Base-by-base conservation (phyloP, 2,329 filamentous ascomycete genomes). In the Volutella citrinella region DNA sequence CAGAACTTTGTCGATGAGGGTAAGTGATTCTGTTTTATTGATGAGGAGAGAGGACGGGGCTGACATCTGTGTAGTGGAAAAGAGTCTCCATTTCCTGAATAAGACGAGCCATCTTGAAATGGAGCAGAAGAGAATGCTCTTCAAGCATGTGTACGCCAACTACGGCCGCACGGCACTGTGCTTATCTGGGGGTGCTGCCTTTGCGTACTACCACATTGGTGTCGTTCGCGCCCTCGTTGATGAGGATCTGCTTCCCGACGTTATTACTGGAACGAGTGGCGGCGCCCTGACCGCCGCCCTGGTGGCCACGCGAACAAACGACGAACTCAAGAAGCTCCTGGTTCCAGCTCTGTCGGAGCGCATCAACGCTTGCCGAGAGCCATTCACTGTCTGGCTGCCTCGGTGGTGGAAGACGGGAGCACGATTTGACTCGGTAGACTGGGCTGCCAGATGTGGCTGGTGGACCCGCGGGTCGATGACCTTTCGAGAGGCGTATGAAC, bases 141-240 rank as follows among this genome's bases (percentile, higher is more conserved):
- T 95, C 69, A 94, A 91, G 59, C 84, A 94, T 42, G 71, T 96
- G 24, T 81, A 88, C 40, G 87, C 87, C 36, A 97, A 97, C 58
- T 95, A 85, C 52, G 93, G 93, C 19, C 82, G 91, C 19, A 95
- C 91, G 7, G 93, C 93, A 0, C 71, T 98, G 4, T 98, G 91
- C 56, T 69, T 98, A 3, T 96, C 89, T 5, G 93, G 93, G 3
- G 93, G 93, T 1, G 93, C 91, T 5, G 87, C 86, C 0, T 96
- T 98, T 63, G 89, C 93, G 6, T 97, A 95, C 59, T 97, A 97
- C 59, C 93, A 98, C 59, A 88, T 96, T 45, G 93, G 93, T 10
- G 87, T 98, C 9, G 78, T 93, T 30, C 91, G 88, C 59, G 91
- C 90, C 8, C 72, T 97, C 5, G 70, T 97, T 6, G 93, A 97